Conservation (phyloP, 129 eudicot genomes). For the Centaurea solstitialis region DNA sequence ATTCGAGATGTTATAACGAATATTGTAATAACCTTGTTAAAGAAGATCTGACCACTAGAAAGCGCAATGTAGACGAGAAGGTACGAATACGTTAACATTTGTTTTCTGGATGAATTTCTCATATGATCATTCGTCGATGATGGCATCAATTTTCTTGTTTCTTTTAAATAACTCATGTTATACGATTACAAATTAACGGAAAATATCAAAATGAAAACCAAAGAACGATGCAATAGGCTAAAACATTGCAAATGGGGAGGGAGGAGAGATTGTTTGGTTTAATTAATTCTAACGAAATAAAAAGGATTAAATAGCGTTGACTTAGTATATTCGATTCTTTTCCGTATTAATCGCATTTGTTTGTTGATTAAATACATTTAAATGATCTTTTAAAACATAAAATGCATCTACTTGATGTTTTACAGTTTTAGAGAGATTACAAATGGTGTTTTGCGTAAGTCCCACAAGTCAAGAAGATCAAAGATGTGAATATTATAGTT, state of each 20-base stretch:
- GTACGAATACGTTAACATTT: conserved; percentile 56
- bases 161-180: not conserved
- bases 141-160: not conserved
- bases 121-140: conserved; percentile 58
- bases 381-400: not conserved
- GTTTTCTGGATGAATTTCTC: conserved; percentile 39
- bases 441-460: no score
- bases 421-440: no score
- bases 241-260: not conserved
- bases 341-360: not conserved
- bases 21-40: conserved; percentile 58
- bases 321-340: not conserved
- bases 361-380: not conserved
- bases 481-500: no score
- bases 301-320: not conserved
- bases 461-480: no score
- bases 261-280: not conserved
- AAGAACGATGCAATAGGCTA: not conserved
- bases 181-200: not conserved
- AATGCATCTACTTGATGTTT: no score
- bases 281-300: not conserved
- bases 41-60: conserved; percentile 89
- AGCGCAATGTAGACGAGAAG: conserved; percentile 77
- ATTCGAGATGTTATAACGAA: not conserved
- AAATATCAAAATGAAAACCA: not conserved